Evolutionary conservation across 345 rosid species (phyloP).

Genomic region (Angophora floribunda): DNA sequence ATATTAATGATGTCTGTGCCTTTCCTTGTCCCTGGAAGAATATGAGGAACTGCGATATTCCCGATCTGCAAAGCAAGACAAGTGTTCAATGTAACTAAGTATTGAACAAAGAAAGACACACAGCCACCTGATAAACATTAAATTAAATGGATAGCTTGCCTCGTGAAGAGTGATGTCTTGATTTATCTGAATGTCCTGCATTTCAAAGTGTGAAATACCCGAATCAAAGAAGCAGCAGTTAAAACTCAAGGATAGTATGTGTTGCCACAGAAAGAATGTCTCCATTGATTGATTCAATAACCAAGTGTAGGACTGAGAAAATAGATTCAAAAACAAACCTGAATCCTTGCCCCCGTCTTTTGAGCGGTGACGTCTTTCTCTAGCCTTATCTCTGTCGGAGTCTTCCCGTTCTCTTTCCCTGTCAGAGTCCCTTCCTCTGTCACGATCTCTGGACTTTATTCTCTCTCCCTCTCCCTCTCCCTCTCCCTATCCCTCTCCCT

Average conservation of each 20-base stretch:
- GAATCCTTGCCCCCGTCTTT: slow-evolving; percentile 71
- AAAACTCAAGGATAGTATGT: not conserved
- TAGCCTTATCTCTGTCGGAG: slow-evolving; percentile 48
- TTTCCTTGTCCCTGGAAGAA: slow-evolving; percentile 63
- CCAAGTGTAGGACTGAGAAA: not conserved
- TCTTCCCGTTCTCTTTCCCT: slow-evolving; percentile 69
- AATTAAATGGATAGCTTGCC: slow-evolving; percentile 14
- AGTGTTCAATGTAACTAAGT: not conserved
- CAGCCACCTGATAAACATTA: not conserved
- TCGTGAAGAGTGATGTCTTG: slow-evolving; percentile 69
- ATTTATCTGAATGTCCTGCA: slow-evolving; percentile 52
- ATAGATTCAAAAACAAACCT: slow-evolving; percentile 16
- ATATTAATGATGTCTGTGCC: slow-evolving; percentile 37
- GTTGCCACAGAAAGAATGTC: not conserved
- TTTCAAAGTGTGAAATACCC: not conserved
- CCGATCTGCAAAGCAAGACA: slow-evolving; percentile 24
- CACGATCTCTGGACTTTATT: slow-evolving; percentile 40
- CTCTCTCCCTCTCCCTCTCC: slow-evolving; percentile 31
- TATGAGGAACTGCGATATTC: slow-evolving; percentile 45
- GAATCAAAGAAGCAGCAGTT: not conserved
- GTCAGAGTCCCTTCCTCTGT: slow-evolving; percentile 72
- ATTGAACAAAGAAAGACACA: not conserved
- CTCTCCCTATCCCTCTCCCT: slow-evolving; percentile 21
- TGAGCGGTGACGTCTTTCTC: slow-evolving; percentile 58
- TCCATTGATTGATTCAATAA: not conserved